Evolutionary conservation across 176 grass and related monocot genomes (phyloP).

Genomic region (Eremochloa ophiuroides): DNA sequence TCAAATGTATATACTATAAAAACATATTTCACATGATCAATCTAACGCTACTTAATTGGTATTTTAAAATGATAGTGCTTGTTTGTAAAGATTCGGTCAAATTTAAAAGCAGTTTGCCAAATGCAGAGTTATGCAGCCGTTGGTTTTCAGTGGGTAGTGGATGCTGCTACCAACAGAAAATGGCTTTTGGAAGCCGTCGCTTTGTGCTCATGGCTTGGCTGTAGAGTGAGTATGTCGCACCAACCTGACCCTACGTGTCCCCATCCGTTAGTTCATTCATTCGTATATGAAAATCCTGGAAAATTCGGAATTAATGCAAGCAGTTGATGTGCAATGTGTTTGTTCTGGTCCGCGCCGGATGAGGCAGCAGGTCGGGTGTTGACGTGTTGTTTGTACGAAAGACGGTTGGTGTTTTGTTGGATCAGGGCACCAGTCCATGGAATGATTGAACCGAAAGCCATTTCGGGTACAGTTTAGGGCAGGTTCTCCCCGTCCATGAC

Average conservation of each 20-base stretch:
- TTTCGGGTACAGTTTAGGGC: not conserved
- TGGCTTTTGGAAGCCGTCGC: not conserved
- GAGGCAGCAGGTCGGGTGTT: not conserved
- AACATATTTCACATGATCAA: not conserved
- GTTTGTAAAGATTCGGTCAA: not conserved
- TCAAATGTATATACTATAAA: not conserved
- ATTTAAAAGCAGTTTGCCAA: not conserved
- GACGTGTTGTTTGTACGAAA: conserved; percentile 4
- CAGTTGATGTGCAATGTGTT: not conserved
- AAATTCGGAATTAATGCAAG: not conserved
- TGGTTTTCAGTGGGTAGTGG: conserved; percentile 19
- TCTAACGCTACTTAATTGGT: too few relatives aligned
- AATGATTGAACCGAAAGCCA: not conserved
- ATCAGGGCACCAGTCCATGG: not conserved
- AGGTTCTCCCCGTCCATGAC: not conserved
- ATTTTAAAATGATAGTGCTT: not conserved
- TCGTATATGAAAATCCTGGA: not conserved
- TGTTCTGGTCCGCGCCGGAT: not conserved
- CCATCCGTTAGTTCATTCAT: too few relatives aligned
- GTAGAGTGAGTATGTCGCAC: too few relatives aligned
- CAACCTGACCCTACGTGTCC: conserved; percentile 8
- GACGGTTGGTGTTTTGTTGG: not conserved
- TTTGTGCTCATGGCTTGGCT: conserved; percentile 13
- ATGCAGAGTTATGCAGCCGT: not conserved
- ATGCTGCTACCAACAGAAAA: conserved; percentile 34